Conservation (phyloP, 2,329 filamentous ascomycete genomes). For the Orbilia blumenaviensis region DNA sequence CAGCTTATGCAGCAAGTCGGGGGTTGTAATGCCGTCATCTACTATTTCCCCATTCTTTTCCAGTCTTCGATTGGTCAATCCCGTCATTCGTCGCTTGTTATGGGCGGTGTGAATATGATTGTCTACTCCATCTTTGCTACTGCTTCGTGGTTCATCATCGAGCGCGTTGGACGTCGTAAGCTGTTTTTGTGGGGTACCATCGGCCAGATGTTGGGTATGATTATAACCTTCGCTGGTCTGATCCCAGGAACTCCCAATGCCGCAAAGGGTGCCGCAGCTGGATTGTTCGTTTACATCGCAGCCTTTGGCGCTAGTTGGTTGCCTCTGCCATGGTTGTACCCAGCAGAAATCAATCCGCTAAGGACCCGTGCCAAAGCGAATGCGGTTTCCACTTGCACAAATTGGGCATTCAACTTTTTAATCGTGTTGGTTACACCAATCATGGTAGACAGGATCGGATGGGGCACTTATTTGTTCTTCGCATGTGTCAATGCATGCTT, state of each 20-base stretch:
- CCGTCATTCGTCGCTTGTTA: constrained; percentile 63
- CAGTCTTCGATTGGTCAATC: constrained; percentile 61
- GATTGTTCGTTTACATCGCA: constrained; percentile 75
- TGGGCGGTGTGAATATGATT: constrained; percentile 67
- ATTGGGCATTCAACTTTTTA: constrained; percentile 58
- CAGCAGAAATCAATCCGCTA: constrained; percentile 68
- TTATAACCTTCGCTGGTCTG: constrained; percentile 66
- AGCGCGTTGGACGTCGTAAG: constrained; percentile 73
- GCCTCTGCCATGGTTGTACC: constrained; percentile 71
- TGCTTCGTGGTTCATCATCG: constrained; percentile 72
- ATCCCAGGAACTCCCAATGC: constrained; percentile 59
- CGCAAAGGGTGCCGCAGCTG: constrained; percentile 66
- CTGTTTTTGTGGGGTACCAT: constrained; percentile 76
- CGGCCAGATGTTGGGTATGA: constrained; percentile 73
- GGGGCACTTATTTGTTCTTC: constrained; percentile 62
- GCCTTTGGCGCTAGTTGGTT: constrained; percentile 74
- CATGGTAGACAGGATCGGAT: constrained; percentile 57
- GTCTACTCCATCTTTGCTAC: constrained; percentile 68
- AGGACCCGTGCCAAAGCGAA: constrained; percentile 69
- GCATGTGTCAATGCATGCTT: constrained; percentile 61
- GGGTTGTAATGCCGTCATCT: constrained; percentile 65
- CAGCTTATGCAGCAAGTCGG: constrained; percentile 72
- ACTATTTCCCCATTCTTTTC: constrained; percentile 59
- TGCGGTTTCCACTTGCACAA: constrained; percentile 70
- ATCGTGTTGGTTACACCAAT: constrained; percentile 58